Evolutionary conservation across 2,329 filamentous ascomycete genomes (phyloP), one percentile per base, ranked within the genome.

Genomic region (Cercospora zeina): DNA sequence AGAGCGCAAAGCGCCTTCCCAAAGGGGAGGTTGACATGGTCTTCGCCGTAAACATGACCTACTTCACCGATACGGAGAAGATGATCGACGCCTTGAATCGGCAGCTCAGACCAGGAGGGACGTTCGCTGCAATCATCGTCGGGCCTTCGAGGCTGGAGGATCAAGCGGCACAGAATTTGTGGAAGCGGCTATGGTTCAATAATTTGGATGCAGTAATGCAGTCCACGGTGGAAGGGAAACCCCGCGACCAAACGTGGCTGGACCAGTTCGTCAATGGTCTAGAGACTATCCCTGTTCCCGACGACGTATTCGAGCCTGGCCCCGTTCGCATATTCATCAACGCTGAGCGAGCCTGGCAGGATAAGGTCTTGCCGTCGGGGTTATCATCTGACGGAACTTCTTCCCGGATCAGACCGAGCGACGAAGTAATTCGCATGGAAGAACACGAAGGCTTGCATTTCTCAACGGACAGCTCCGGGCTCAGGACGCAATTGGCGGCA

Each of bases 21-120:
- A 27, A 13, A 6, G 58, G 13, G 14, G 56, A 34, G 14, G 24
- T 62, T 9, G 59, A 62, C 27, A 36, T 62, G 11, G 36, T 62
- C 34, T 19, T 62, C 24, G 54, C 54, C 19, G 34, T 47, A 16
- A 58, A 47, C 27, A 42, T 58, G 45, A 34, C 53, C 30, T 47
- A 62, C 19, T 68, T 64, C 39, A 45, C 57, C 16, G 62, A 68
- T 24, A 57, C 65, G 14, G 34, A 64, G 4, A 62, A 24, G 3
- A 65, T 68, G 27, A 56, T 71, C 55, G 62, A 56, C 13, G 61
- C 63, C 10, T 27, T 68, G 7, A 51, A 65, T 16, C 47, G 61
- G 8, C 69, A 71, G 47, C 55, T 66, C n/a, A 62, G 59, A 16
- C 59, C 62, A 2, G 63, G 63, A 24, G 67, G 67, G 13, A 69